phyloP scores from a whole-genome alignment of 73 alveolate genomes.

The Paramecium caudatum region DNA sequence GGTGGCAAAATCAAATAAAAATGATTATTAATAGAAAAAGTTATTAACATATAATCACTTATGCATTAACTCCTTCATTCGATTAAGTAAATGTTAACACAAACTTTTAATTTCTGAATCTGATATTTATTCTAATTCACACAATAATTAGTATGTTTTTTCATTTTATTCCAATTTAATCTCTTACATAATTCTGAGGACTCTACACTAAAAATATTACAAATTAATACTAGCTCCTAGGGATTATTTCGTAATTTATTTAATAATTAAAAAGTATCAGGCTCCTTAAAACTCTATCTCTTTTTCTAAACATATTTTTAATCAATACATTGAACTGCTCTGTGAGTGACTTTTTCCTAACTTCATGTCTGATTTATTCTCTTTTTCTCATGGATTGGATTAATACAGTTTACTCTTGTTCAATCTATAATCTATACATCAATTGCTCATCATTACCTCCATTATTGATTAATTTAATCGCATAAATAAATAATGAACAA shows the following conservation, averaged over 20 bases:
- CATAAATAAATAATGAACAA: constrained; percentile 17
- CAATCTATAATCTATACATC: constrained; percentile 45
- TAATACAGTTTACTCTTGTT: constrained; percentile 50
- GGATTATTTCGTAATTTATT: not conserved
- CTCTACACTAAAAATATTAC: constrained; percentile 9
- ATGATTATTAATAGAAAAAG: not conserved
- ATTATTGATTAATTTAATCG: not conserved
- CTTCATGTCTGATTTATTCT: constrained; percentile 18
- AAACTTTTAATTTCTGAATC: not conserved
- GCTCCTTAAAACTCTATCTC: not conserved
- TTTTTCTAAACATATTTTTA: not conserved
- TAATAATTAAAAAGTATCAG: not conserved
- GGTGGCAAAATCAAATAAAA: not conserved
- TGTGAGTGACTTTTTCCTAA: not conserved
- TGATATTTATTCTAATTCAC: not conserved
- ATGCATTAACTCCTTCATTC: too few species aligned
- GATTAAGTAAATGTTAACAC: constrained; percentile 3
- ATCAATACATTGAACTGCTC: not conserved
- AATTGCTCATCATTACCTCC: constrained; percentile 38
- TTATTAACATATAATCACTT: too few species aligned
- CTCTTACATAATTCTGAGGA: constrained; percentile 4
- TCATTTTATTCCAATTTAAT: constrained; percentile 4
- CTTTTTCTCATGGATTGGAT: constrained; percentile 14
- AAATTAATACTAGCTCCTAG: not conserved
- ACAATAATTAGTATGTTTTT: not conserved